Percentiles rank a stretch among this genome's conserved stretches.
Evolutionary conservation across 1,139 yeast species (phyloP).

Genomic region (Yamadazyma triangularis): DNA sequence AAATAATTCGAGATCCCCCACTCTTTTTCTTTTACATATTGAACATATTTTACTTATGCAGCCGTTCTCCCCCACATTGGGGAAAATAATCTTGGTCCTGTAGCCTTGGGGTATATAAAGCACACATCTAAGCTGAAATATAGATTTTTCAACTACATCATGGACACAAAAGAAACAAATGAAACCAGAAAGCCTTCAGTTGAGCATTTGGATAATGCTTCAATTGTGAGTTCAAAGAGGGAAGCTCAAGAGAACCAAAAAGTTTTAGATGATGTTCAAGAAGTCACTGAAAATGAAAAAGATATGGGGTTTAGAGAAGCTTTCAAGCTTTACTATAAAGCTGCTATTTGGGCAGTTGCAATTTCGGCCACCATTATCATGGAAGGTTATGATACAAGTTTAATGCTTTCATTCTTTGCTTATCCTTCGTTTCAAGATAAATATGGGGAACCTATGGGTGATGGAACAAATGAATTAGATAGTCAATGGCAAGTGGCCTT

Average conservation of each 20-base stretch:
- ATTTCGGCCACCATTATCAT: conserved; percentile 14
- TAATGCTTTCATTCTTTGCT: conserved; percentile 20
- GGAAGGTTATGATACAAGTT: conserved; percentile 24
- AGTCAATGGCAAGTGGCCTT: conserved; percentile 22
- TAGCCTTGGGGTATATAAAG: neutral
- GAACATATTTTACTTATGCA: too few species aligned
- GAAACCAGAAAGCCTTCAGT: neutral
- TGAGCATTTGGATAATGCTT: neutral
- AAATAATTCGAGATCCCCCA: too few species aligned
- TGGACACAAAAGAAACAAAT: neutral
- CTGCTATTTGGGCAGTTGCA: conserved; percentile 14
- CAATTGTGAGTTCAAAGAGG: neutral
- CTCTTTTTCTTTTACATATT: too few species aligned
- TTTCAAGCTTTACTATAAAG: conserved; percentile 9
- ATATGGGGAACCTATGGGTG: conserved; percentile 16
- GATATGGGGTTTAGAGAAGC: conserved; percentile 9
- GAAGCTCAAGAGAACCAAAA: neutral
- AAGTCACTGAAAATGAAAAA: conserved; percentile 11
- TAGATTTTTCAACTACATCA: too few species aligned
- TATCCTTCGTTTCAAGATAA: conserved; percentile 18
- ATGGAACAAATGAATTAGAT: conserved; percentile 16
- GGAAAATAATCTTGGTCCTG: neutral
- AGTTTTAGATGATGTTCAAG: conserved; percentile 5
- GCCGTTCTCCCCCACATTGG: too few species aligned
- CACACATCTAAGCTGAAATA: neutral